Evolutionary conservation across 495 filamentous ascomycete species (phyloP), one percentile per base, ranked within the genome.

Genomic region (Annulohypoxylon stygium): DNA sequence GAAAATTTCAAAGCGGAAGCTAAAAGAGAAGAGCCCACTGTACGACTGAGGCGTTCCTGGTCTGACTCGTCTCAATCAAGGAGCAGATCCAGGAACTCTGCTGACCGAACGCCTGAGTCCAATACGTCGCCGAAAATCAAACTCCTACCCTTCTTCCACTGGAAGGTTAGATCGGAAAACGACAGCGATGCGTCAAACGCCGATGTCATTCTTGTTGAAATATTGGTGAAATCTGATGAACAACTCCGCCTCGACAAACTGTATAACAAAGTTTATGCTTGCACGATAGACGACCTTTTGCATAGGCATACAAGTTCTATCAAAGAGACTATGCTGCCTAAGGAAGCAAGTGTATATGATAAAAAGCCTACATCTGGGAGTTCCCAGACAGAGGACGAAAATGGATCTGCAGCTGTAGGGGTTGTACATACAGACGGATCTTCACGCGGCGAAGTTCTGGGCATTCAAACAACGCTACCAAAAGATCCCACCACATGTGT

Each of bases 291-390:
- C 36, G 53, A 55, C 9, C 30, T 55, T 55, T 2, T 55, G 4
- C n/a, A 55, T n/a, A 55, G 53, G 33, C 53, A 55, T 18, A n/a
- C 26, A n/a, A 30, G 36, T 36, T 33, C 18, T 30, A 55, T 55
- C 16, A 33, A 18, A 16, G 16, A 0, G 18, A 34, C 26, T 3
- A 36, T 14, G 3, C 33, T 30, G 10, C 14, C 51, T 3, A 7
- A 4, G 0, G 51, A 55, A 36, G 20, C 12, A 9, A 55, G 51
- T 55, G 18, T 26, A 36, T 14, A 9, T 11, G 26, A 4, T 36
- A 4, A 5, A 30, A 10, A 36, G 12, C 26, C 25, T 11, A 18
- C 51, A 12, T 16, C 34, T n/a, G 51, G 14, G 0, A 36, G 34
- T 18, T 16, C 10, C 2, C 12, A 34, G 16, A 4, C 7, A 16